A percentile compares a stretch with the other conserved stretches of the same genome.
These are phyloP conservation scores for Quercus lobata DNA, from an alignment of 331 rosid genomes.

Conservation along the genomic window DNA sequence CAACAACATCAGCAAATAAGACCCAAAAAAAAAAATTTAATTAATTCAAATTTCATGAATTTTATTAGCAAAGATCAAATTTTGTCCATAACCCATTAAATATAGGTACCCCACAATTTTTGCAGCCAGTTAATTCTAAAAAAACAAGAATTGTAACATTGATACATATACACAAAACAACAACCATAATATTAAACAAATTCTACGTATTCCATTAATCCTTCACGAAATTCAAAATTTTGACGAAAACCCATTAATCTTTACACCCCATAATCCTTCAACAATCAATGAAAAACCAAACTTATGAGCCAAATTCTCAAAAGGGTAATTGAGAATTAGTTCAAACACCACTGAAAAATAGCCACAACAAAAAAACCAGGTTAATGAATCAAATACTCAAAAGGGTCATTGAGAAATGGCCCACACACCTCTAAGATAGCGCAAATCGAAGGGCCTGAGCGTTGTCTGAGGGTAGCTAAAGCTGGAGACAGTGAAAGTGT, in stretches of 20 bases:
- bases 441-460: conserved; percentile 58
- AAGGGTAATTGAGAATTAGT: conserved; percentile 13
- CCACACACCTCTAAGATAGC: conserved; percentile 72
- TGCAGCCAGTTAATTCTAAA: not conserved
- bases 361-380: conserved; percentile 2
- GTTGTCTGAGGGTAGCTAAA: conserved; percentile 65
- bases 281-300: not conserved
- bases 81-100: not conserved
- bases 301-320: conserved; percentile 8
- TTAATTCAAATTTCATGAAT: not conserved
- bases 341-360: conserved; percentile 59
- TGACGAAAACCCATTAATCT: conserved; percentile 25
- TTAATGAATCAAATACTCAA: conserved; percentile 5
- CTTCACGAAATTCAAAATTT: not conserved
- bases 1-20: not conserved
- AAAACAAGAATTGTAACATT: not conserved
- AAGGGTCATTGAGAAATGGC: conserved; percentile 13
- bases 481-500: conserved; percentile 68
- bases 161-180: not conserved
- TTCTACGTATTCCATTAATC: not conserved
- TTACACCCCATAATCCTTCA: not conserved
- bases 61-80: not conserved
- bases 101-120: not conserved
- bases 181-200: conserved; percentile 9
- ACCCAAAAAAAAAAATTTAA: not conserved